Evolutionary conservation across 352 stramenopile genomes (phyloP).

Genomic region (Globisporangium paroecandrum): DNA sequence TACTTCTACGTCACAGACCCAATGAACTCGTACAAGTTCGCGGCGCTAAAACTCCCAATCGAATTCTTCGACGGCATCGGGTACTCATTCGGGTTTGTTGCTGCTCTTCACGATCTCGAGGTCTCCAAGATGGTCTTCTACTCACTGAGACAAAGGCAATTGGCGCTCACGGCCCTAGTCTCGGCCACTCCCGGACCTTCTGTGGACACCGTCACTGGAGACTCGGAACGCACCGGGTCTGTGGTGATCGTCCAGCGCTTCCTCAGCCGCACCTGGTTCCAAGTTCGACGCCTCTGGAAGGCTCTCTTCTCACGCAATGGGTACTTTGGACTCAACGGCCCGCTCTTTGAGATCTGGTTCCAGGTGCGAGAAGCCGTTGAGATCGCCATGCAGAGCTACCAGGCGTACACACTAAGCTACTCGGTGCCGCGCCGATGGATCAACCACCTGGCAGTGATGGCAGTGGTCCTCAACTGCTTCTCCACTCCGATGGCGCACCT

Average conservation of each 20-base stretch:
- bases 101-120: background rate
- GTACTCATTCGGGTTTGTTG: constrained; percentile 1
- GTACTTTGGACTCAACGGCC: constrained; percentile 17
- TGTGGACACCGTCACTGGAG: background rate
- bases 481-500: constrained; percentile 12
- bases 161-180: background rate
- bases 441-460: constrained; percentile 18
- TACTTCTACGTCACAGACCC: background rate
- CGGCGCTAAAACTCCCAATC: background rate
- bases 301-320: constrained; percentile 19
- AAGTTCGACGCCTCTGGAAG: background rate
- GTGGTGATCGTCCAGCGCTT: background rate
- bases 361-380: constrained; percentile 15
- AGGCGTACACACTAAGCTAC: constrained; percentile 19
- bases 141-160: background rate
- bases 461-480: constrained; percentile 22
- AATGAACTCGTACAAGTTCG: background rate
- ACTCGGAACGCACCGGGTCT: background rate
- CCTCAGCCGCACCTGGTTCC: background rate
- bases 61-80: background rate
- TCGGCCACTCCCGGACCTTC: background rate
- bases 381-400: constrained; percentile 25
- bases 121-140: background rate
- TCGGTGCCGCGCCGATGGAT: constrained; percentile 21
- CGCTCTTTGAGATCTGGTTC: constrained; percentile 17